Base-by-base conservation (phyloP, 2,329 filamentous ascomycete species). In the Colletotrichum sp. region DNA sequence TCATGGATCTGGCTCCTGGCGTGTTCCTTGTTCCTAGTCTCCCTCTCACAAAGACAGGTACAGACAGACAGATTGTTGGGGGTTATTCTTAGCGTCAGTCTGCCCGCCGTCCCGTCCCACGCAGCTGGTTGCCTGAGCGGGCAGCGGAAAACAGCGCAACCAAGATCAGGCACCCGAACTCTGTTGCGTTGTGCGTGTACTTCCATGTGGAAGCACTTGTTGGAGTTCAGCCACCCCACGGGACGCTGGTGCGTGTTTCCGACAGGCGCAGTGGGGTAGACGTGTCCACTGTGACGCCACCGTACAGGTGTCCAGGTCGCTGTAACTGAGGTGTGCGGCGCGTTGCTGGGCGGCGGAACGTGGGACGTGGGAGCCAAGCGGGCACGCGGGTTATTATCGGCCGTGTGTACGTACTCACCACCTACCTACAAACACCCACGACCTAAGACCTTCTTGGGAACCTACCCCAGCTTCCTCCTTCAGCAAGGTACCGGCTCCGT, bases 171-270 rank as follows among this genome's bases (percentile, higher is more conserved):
- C 67, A 69, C 32, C 66, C 59, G 44, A 55, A 30, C 44, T 55
- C 15, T 63, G 69, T 39, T 32, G 32, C 34, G 32, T 16, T 28
- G 21, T 21, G 59, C 1, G 4, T 12, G 18, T 59, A 7, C 44
- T 24, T 49, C 39, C 39, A 26, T 21, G n/a, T 49, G 26, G 57
- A n/a, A 49, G 39, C 39, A 49, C 39, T 21, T 52, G 44, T 52
- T 52, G 44, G 44, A 39, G 44, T 18, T 24, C 73, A 68, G 63
- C 73, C 73, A 72, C 70, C 64, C 73, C 70, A 73, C 59, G 69
- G 73, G 69, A 75, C 69, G 70, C 63, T 72, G 73, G 44, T 68
- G 70, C 69, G 64, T 21, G 64, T 73, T 73, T 76, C 73, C 70
- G 49, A 73, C 73, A 52, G 59, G 73, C 59, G 65, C 34, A 39